Base-by-base conservation (phyloP, 192 early-diverging fungal species). In the Coemansia sp. region DNA sequence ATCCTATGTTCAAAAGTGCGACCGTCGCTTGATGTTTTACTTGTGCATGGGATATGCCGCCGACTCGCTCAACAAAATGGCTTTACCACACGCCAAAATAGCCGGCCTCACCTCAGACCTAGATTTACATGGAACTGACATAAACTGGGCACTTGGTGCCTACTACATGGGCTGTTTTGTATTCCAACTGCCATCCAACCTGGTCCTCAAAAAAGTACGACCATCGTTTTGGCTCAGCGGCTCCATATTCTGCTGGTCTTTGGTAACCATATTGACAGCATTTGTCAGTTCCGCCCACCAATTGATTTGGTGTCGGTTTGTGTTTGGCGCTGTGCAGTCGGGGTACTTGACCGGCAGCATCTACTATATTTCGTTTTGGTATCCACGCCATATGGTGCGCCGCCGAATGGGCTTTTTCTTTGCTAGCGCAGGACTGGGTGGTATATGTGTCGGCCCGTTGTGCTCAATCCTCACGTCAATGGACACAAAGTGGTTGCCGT, bases 301-400 rank as follows among this genome's bases (percentile, higher is more conserved):
- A 14, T 59, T 82, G 57, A 62, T 61, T 11, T 9, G 24, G 6
- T 63, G 60, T 19, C 53, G 73, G 14, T 82, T 82, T 58, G 11
- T 68, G 0, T 82, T 82, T 64, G 79, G 73, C 15, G 73, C 73
- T 2, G 73, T 72, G 50, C 73, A 82, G 59, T 60, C 79, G 7
- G 79, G 79, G 17, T 76, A 82, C 27, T 27, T 69, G 50, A 73
- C 79, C 3, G 79, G 79, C 59, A 66, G 64, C 27, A 49, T 82
- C 43, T 82, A 82, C 59, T 82, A 73, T 41, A 76, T 82, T 21
- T 82, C 73, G 19, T 76, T 66, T 55, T 82, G 79, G 73, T 82
- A 82, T 50, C 79, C 73, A 24, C 63, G 70, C 1, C 50, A 64
- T 12, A 48, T 64, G 41, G 73, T 82, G 51, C 66, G 70, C 17